These are phyloP conservation scores for Pichia sp. DNA, from an alignment of 1,139 yeast genomes.

Conservation along the genomic window DNA sequence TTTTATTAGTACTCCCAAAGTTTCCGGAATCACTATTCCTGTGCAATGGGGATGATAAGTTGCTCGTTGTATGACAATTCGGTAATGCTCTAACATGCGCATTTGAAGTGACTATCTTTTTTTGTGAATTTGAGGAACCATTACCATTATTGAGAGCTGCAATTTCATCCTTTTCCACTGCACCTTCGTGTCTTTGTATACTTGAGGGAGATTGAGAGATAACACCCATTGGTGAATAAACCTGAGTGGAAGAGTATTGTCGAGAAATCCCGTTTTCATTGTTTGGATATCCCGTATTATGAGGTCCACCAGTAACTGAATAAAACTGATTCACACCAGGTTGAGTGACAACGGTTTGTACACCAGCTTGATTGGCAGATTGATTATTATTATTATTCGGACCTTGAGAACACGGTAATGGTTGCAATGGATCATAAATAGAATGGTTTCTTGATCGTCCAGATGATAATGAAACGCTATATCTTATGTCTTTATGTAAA, in stretches of 20 bases:
- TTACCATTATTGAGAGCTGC: too few relatives aligned
- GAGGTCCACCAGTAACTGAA: too few relatives aligned
- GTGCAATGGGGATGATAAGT: neutral
- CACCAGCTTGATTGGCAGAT: neutral
- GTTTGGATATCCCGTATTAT: neutral
- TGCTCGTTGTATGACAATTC: neutral
- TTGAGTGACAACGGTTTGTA: neutral
- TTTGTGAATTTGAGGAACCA: too few relatives aligned
- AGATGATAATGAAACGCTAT: conserved; percentile 20
- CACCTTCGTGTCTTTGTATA: neutral
- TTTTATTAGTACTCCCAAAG: neutral
- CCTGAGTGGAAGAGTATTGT: conserved; percentile 8
- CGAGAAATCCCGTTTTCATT: neutral
- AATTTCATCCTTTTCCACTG: neutral
- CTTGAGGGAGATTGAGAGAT: neutral
- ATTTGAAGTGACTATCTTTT: too few relatives aligned
- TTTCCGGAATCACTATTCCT: neutral
- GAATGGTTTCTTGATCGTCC: conserved; percentile 23
- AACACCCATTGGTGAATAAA: conserved; percentile 8
- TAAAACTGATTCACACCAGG: neutral
- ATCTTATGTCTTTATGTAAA: conserved; percentile 24
- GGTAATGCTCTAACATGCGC: neutral
- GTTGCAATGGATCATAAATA: conserved; percentile 26
- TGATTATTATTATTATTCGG: neutral
- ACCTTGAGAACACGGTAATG: conserved; percentile 11